Base-by-base conservation (phyloP, 2,329 filamentous ascomycete genomes). In the Cordyceps javanica region DNA sequence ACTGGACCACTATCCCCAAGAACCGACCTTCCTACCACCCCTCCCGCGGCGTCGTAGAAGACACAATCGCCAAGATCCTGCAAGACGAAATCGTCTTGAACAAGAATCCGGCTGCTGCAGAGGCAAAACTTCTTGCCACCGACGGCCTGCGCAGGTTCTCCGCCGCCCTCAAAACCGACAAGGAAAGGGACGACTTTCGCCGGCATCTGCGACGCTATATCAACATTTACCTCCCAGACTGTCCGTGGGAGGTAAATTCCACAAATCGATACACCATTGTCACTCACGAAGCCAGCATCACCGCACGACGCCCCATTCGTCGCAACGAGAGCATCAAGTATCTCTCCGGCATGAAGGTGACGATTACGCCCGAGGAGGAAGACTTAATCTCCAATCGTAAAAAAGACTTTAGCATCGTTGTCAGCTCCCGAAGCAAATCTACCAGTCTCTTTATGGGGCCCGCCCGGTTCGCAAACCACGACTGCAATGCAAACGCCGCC, bases 1-100 rank as follows among this genome's bases (percentile, higher is more conserved):
- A 94, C 77, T 97, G 94, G 93, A 93, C 93, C 6, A 89, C 84
- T 4, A 96, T 97, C 59, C 92, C 93, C 62, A 99, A 99, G 74
- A 96, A 97, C 67, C 87, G 89, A 60, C 86, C 85, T 57, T 90
- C 90, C 57, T 97, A 96, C 72, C 89, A 90, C 66, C 82, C 91
- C 1, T 91, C 89, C 7, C 87, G 94, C 61, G 90, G 90, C 41
- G 79, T 97, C 52, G 84, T 82, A 55, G 81, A 86, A 65, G 79
- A 82, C 57, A 82, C 84, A 45, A 81, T 88, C 38, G 71, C 79
- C 48, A 78, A 82, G 62, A 82, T 87, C 56, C 75, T 87, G 8
- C 83, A 85, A 64, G 74, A 76, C 6, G 76, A 90, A 66, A 81
- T 95, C 14, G 83, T 96, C 60, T 76, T 96, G 61, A 80, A 83